These are phyloP conservation scores for Symbiodinium natans DNA, from an alignment of 73 alveolate genomes.

Conservation along the genomic window DNA sequence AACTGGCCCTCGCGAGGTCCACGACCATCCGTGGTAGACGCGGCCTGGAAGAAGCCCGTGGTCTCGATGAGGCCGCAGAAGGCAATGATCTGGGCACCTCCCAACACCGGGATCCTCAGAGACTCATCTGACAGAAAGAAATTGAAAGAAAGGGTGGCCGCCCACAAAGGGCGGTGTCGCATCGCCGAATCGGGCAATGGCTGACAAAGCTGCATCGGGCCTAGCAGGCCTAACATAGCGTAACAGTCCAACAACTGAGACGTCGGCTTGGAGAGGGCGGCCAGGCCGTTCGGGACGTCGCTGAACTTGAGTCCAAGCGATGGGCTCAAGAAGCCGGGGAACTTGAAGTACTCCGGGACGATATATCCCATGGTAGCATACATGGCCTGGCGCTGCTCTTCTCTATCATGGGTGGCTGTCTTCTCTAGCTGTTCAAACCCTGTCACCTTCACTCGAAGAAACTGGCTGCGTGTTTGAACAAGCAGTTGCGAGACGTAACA, in stretches of 20 bases:
- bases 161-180: neutral
- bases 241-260: neutral
- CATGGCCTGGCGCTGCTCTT: neutral
- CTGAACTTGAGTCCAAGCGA: neutral
- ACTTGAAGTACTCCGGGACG: conserved; percentile 13
- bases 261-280: neutral
- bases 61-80: conserved; percentile 9
- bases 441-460: too few species aligned
- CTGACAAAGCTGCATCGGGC: neutral
- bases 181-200: neutral
- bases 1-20: conserved; percentile 16
- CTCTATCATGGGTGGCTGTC: neutral
- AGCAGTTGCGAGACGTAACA: neutral
- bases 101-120: conserved; percentile 61
- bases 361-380: conserved; percentile 1
- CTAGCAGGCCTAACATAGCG: neutral
- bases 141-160: too few species aligned
- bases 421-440: too few species aligned
- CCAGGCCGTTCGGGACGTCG: conserved; percentile 22
- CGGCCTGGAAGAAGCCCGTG: neutral
- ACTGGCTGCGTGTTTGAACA: neutral
- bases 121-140: too few species aligned
- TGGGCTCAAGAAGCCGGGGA: conserved; percentile 2
- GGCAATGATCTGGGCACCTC: conserved; percentile 49
- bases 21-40: conserved; percentile 2